phyloP scores from a whole-genome alignment of 1,284 basidiomycete species.

The Porogramme epimiltina region DNA sequence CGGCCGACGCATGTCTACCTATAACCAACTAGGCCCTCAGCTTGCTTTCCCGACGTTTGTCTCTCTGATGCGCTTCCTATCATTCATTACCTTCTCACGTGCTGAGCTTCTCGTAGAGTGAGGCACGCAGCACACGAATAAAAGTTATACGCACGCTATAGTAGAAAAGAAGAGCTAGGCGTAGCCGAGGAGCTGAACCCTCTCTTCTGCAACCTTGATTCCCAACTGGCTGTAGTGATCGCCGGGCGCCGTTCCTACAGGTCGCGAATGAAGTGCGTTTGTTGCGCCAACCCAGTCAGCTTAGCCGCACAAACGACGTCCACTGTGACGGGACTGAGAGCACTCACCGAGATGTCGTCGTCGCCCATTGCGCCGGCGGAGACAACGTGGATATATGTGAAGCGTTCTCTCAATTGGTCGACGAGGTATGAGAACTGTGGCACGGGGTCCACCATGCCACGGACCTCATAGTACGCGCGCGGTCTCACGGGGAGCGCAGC shows the following conservation, averaged over 20 bases:
- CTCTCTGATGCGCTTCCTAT: too few species aligned
- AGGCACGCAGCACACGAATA: too few species aligned
- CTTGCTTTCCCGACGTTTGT: too few species aligned
- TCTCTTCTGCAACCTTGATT: constrained; percentile 28
- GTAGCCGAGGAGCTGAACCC: constrained; percentile 43
- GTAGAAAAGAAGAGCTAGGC: constrained; percentile 49
- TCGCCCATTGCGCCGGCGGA: constrained; percentile 30
- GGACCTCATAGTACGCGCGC: constrained; percentile 43
- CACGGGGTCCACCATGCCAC: constrained; percentile 38
- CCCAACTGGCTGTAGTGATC: constrained; percentile 36
- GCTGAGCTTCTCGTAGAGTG: too few species aligned
- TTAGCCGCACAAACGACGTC: too few species aligned
- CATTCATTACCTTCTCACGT: too few species aligned
- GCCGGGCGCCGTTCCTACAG: constrained; percentile 30
- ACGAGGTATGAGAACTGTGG: constrained; percentile 37
- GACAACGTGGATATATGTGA: constrained; percentile 51
- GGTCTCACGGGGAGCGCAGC: constrained; percentile 56
- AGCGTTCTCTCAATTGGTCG: constrained; percentile 24
- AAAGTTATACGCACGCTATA: too few species aligned
- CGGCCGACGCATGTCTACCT: too few species aligned
- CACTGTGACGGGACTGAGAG: neutral
- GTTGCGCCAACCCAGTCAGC: constrained; percentile 6
- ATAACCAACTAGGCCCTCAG: too few species aligned
- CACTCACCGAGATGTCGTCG: neutral
- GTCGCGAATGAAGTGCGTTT: constrained; percentile 30